These are phyloP conservation scores for Cordyceps cateniannulata DNA, from an alignment of 2,329 filamentous ascomycete genomes.

Conservation along the genomic window DNA sequence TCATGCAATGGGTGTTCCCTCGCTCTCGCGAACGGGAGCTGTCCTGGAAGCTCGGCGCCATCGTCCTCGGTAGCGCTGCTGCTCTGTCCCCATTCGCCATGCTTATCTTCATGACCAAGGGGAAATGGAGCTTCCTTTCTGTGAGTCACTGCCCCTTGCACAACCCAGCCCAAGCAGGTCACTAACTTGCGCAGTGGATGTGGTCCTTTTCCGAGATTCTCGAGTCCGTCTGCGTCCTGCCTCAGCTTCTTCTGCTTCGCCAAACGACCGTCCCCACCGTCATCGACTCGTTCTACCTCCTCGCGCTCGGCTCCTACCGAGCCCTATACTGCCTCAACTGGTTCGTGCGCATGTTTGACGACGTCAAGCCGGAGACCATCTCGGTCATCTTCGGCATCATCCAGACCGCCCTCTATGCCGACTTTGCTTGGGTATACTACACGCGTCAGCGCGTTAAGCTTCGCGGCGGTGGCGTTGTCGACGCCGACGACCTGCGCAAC, in stretches of 20 bases:
- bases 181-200: slow-evolving; percentile 49
- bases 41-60: slow-evolving; percentile 83
- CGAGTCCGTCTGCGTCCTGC: slow-evolving; percentile 84
- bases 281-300: slow-evolving; percentile 92
- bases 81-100: slow-evolving; percentile 66
- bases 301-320: slow-evolving; percentile 81
- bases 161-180: slow-evolving; percentile 11
- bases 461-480: slow-evolving; percentile 76
- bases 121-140: slow-evolving; percentile 40
- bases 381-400: slow-evolving; percentile 81
- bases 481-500: slow-evolving; percentile 78
- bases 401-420: slow-evolving; percentile 83
- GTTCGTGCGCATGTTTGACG: slow-evolving; percentile 64
- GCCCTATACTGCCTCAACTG: slow-evolving; percentile 88
- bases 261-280: slow-evolving; percentile 95
- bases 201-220: slow-evolving; percentile 90
- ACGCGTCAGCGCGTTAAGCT: slow-evolving; percentile 91
- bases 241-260: slow-evolving; percentile 83
- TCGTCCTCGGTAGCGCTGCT: slow-evolving; percentile 58
- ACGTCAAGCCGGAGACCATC: slow-evolving; percentile 58
- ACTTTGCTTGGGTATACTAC: slow-evolving; percentile 98
- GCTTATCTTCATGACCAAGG: slow-evolving; percentile 52
- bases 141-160: slow-evolving; percentile 32
- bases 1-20: slow-evolving; percentile 83
- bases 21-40: slow-evolving; percentile 85